These are phyloP conservation scores for Aspergillus aculeatinus DNA, from an alignment of 2,329 filamentous ascomycete genomes.

Conservation along the genomic window DNA sequence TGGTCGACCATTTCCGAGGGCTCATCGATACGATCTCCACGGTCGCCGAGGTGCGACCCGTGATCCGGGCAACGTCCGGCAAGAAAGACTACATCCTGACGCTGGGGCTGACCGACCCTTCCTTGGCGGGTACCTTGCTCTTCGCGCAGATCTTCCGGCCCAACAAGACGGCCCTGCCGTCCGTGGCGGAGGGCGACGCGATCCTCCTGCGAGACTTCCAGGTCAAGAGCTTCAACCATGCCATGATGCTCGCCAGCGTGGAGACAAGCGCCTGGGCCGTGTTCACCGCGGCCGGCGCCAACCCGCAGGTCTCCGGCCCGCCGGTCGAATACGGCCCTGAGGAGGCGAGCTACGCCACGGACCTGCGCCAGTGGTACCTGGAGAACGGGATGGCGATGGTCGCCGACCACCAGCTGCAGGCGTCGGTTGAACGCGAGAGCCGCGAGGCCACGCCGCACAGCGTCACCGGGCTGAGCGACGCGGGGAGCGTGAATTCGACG, in stretches of 20 bases:
- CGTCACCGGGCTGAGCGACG: constrained; percentile 31
- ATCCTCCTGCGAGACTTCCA: constrained; percentile 49
- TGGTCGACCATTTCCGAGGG: constrained; percentile 44
- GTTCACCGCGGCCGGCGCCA: constrained; percentile 33
- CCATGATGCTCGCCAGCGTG: constrained; percentile 42
- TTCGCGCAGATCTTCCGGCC: constrained; percentile 45
- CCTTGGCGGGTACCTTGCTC: constrained; percentile 40
- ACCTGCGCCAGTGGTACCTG: constrained; percentile 44
- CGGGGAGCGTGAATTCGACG: constrained; percentile 31
- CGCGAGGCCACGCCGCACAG: constrained; percentile 27
- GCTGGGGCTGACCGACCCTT: constrained; percentile 46
- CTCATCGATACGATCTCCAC: constrained; percentile 45
- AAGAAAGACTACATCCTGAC: constrained; percentile 43
- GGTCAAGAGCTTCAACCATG: constrained; percentile 42
- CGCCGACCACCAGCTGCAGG: constrained; percentile 37
- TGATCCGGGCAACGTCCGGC: constrained; percentile 36
- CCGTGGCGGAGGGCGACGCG: constrained; percentile 39
- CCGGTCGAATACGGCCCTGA: constrained; percentile 42
- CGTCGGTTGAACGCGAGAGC: constrained; percentile 32
- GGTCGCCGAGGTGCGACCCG: constrained; percentile 33
- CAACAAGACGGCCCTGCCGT: constrained; percentile 40
- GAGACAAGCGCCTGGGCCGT: constrained; percentile 50
- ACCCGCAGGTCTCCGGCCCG: constrained; percentile 35
- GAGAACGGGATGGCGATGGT: constrained; percentile 36
- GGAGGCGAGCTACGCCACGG: constrained; percentile 37